These are phyloP conservation scores for Podila minutissima DNA, from an alignment of 192 early-diverging fungal genomes.

Conservation along the genomic window DNA sequence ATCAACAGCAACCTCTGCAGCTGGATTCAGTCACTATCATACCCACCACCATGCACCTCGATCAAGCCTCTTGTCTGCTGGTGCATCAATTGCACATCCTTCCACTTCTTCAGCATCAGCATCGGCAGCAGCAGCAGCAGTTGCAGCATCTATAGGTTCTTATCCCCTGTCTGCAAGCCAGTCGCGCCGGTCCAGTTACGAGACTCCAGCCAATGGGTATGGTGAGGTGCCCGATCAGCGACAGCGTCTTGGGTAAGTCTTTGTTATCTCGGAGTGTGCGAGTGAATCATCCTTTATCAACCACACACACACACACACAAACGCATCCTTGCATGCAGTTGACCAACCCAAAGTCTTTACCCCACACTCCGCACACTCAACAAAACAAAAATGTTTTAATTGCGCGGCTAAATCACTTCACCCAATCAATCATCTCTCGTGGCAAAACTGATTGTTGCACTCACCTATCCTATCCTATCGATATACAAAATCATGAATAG, in stretches of 20 bases:
- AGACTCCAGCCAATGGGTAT: neutral
- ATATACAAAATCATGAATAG: constrained; percentile 3
- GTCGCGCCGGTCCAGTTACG: constrained; percentile 24
- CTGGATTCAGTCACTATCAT: constrained; percentile 30
- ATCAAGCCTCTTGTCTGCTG: neutral
- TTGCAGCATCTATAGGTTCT: neutral
- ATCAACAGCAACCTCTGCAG: constrained; percentile 2
- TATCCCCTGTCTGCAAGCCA: constrained; percentile 31
- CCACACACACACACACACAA: neutral
- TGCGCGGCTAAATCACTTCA: no score
- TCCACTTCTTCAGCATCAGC: neutral
- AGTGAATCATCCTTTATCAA: neutral
- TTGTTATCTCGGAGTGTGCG: neutral
- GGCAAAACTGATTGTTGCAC: no score
- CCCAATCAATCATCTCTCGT: no score
- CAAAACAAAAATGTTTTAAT: no score
- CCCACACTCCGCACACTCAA: no score
- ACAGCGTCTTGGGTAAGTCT: constrained; percentile 29
- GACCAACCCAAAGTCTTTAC: no score
- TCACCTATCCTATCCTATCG: neutral
- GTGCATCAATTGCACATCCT: neutral
- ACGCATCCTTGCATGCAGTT: neutral
- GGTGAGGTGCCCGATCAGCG: constrained; percentile 12
- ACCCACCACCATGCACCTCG: constrained; percentile 28
- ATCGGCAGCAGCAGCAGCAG: neutral